Conservation (phyloP, 129 eudicot genomes). For the sunflower (Helianthus annuus) region HanXRQr2.0-SUNRISE NC_035445.2:171564505-171565004, state of each 20-base stretch:
- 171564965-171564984: slow-evolving; percentile 75
- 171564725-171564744: slow-evolving; percentile 20
- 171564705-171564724: too few relatives aligned
- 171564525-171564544: too few relatives aligned
- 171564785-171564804: slow-evolving; percentile 67
- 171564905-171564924: slow-evolving; percentile 58
- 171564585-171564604: too few relatives aligned
- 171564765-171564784: slow-evolving; percentile 51
- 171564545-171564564: too few relatives aligned
- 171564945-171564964: slow-evolving; percentile 81
- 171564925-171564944: slow-evolving; percentile 69
- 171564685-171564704: too few relatives aligned
- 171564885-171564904: too few relatives aligned
- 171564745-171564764: slow-evolving; percentile 28
- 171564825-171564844: background rate
- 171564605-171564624: too few relatives aligned
- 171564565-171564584: too few relatives aligned
- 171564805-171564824: slow-evolving; percentile 58
- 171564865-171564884: background rate
- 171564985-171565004: slow-evolving; percentile 32
- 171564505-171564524: too few relatives aligned
- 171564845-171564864: background rate
- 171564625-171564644: too few relatives aligned
- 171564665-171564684: too few relatives aligned
- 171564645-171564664: too few relatives aligned